A percentile compares a stretch with the other conserved stretches of the same genome.
These are phyloP conservation scores for Dothideomycetes sp. DNA, from an alignment of 2,329 filamentous ascomycete species.

Conservation along the genomic window DNA sequence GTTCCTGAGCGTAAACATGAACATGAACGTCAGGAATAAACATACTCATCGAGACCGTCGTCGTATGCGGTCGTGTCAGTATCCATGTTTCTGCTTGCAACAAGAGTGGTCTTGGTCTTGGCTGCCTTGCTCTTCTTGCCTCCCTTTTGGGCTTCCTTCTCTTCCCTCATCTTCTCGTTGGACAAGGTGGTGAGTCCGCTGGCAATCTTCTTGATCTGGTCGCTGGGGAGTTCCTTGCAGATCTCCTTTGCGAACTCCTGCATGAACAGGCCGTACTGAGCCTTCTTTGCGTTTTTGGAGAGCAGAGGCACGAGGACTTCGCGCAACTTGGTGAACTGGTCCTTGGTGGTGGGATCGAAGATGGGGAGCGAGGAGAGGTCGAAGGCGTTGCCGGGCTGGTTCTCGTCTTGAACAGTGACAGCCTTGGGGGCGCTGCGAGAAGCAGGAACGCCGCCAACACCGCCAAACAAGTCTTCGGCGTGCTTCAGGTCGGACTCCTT, in stretches of 20 bases:
- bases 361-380: slow-evolving; percentile 72
- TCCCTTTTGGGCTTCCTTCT: slow-evolving; percentile 87
- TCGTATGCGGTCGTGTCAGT: slow-evolving; percentile 73
- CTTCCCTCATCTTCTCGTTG: slow-evolving; percentile 98
- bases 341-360: slow-evolving; percentile 83
- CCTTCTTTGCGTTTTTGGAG: slow-evolving; percentile 67
- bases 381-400: slow-evolving; percentile 67
- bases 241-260: slow-evolving; percentile 86
- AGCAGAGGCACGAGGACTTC: slow-evolving; percentile 73
- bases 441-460: slow-evolving; percentile 61
- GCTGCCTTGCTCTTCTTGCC: slow-evolving; percentile 95
- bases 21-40: slow-evolving; percentile 22
- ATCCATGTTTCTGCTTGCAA: slow-evolving; percentile 51
- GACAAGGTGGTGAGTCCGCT: slow-evolving; percentile 78
- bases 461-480: slow-evolving; percentile 80
- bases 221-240: slow-evolving; percentile 75
- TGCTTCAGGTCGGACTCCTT: slow-evolving; percentile 82
- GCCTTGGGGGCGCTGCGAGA: slow-evolving; percentile 59
- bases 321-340: slow-evolving; percentile 73
- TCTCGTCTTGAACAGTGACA: slow-evolving; percentile 57
- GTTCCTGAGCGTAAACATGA: slow-evolving; percentile 2
- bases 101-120: slow-evolving; percentile 84
- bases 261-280: slow-evolving; percentile 81
- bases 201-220: slow-evolving; percentile 94
- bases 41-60: slow-evolving; percentile 73